Evolutionary conservation across 2,329 filamentous ascomycete species (phyloP).

Genomic region (Paracoccidioides brasiliensis): DNA sequence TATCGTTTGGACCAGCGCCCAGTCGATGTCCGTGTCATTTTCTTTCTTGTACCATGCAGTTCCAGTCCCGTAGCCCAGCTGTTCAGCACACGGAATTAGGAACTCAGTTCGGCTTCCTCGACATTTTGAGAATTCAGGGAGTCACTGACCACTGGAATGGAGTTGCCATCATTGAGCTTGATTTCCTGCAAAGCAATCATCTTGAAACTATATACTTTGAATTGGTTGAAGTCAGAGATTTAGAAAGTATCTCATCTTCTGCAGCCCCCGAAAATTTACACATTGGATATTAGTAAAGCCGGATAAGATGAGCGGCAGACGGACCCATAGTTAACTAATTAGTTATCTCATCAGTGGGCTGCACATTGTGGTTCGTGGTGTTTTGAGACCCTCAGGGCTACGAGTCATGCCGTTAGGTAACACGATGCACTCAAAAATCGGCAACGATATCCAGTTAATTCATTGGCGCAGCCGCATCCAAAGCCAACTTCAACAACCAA

Average conservation of each 20-base stretch:
- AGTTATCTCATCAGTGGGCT: no score
- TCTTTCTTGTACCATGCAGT: conserved; percentile 51
- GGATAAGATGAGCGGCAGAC: no score
- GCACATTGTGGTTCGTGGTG: no score
- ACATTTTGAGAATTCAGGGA: neutral
- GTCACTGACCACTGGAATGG: conserved; percentile 32
- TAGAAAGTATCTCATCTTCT: neutral
- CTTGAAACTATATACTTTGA: neutral
- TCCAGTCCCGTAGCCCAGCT: conserved; percentile 50
- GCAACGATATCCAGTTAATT: no score
- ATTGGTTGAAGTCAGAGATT: neutral
- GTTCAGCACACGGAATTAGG: neutral
- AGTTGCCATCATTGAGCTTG: conserved; percentile 44
- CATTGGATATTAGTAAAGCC: no score
- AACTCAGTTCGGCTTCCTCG: neutral
- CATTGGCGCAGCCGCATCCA: no score
- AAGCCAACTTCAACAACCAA: no score
- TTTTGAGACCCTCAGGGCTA: no score
- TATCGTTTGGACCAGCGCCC: conserved; percentile 40
- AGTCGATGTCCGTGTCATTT: conserved; percentile 37
- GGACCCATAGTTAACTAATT: no score
- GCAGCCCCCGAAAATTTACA: no score
- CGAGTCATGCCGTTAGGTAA: no score
- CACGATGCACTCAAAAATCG: no score
- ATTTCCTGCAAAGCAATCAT: conserved; percentile 27